phyloP scores from a whole-genome alignment of 2,329 filamentous ascomycete genomes.

The Ilyonectria destructans region DNA sequence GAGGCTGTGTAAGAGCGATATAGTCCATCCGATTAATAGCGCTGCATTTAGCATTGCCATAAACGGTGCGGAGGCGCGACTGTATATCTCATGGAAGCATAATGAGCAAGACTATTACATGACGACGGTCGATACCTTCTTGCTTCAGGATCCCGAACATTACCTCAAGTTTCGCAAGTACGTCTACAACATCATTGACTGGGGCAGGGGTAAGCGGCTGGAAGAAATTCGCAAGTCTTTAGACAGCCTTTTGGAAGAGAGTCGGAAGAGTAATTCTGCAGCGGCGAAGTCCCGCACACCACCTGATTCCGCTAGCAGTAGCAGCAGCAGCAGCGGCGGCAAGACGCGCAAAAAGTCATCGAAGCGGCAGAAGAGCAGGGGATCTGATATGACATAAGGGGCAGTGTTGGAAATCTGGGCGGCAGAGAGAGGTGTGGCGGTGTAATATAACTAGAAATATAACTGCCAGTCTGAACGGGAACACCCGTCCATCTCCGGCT shows the following conservation, averaged over 20 bases:
- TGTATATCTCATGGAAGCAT: slow-evolving; percentile 56
- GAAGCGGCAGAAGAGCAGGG: too few species aligned
- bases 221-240: slow-evolving; percentile 39
- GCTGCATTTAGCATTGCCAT: slow-evolving; percentile 50
- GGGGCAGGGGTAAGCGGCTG: slow-evolving; percentile 50
- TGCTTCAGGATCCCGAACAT: slow-evolving; percentile 49
- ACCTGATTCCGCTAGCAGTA: too few species aligned
- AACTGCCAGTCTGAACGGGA: slow-evolving; percentile 37
- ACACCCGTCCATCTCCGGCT: too few species aligned
- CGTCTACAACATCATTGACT: slow-evolving; percentile 57
- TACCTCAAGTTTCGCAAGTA: slow-evolving; percentile 52
- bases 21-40: slow-evolving; percentile 42
- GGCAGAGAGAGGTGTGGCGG: too few species aligned
- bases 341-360: too few species aligned
- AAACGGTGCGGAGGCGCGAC: slow-evolving; percentile 53
- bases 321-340: too few species aligned
- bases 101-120: slow-evolving; percentile 52
- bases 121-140: slow-evolving; percentile 47
- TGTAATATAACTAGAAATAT: too few species aligned
- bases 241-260: too few species aligned
- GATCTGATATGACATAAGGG: too few species aligned
- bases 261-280: too few species aligned
- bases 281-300: too few species aligned
- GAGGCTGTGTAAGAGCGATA: slow-evolving; percentile 45
- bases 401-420: too few species aligned